phyloP scores from a whole-genome alignment of 2,329 filamentous ascomycete species.

The Apiospora arundinis region DNA sequence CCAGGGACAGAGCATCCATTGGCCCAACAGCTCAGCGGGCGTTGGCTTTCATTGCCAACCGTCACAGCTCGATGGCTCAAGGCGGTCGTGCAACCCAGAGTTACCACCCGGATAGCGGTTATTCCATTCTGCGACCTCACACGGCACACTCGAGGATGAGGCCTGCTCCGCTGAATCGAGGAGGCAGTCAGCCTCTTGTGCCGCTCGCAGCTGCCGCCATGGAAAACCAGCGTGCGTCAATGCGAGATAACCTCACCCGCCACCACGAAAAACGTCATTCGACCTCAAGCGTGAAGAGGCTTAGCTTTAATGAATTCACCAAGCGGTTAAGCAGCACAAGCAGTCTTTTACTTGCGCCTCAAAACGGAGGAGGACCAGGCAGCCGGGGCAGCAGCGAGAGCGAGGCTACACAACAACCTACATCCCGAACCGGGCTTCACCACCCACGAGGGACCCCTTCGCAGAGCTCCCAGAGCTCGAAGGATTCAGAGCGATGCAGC shows the following conservation, averaged over 20 bases:
- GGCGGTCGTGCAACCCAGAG: constrained; percentile 38
- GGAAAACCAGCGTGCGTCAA: constrained; percentile 43
- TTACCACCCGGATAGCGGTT: constrained; percentile 38
- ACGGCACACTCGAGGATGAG: constrained; percentile 58
- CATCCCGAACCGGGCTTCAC: constrained; percentile 40
- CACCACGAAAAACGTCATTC: constrained; percentile 57
- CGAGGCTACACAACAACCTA: constrained; percentile 45
- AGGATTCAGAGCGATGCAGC: constrained; percentile 54
- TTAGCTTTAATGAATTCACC: constrained; percentile 67
- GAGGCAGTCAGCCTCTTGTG: constrained; percentile 57
- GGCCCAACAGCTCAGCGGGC: constrained; percentile 55
- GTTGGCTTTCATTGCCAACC: constrained; percentile 56
- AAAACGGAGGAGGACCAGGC: constrained; percentile 53
- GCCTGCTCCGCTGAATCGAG: constrained; percentile 50
- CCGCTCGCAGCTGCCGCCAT: constrained; percentile 34
- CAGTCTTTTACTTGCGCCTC: constrained; percentile 64
- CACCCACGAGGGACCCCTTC: constrained; percentile 40
- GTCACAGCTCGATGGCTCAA: constrained; percentile 45
- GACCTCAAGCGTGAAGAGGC: constrained; percentile 60
- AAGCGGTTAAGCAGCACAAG: constrained; percentile 67
- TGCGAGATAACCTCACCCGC: constrained; percentile 35
- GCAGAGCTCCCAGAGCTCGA: constrained; percentile 45
- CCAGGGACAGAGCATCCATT: constrained; percentile 44
- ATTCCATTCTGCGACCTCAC: constrained; percentile 54
- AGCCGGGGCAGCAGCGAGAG: constrained; percentile 57